Percentiles rank a stretch among this genome's conserved stretches.
phyloP scores from a whole-genome alignment of 345 rosid genomes.

The Eucalyptus cloeziana region DNA sequence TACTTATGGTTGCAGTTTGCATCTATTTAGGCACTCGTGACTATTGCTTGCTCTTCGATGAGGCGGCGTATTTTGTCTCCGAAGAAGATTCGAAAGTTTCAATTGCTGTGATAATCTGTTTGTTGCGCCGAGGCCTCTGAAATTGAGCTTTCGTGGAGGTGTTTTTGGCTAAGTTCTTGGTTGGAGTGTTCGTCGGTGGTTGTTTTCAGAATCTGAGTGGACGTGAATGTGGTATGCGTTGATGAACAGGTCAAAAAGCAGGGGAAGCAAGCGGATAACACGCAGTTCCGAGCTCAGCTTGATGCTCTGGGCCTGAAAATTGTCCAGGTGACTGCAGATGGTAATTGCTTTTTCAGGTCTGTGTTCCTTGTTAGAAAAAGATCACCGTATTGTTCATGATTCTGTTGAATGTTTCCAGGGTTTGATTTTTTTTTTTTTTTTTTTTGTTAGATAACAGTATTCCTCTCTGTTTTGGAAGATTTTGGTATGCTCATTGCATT shows the following conservation, averaged over 20 bases:
- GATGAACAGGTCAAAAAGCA: slow-evolving; percentile 44
- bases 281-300: slow-evolving; percentile 56
- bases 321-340: slow-evolving; percentile 74
- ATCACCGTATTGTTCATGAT: neutral
- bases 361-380: slow-evolving; percentile 6
- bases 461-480: too few species aligned
- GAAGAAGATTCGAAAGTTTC: neutral
- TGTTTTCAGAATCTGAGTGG: neutral
- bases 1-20: rapidly evolving
- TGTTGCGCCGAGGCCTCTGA: neutral
- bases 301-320: slow-evolving; percentile 66
- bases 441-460: too few species aligned
- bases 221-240: neutral
- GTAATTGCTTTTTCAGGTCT: slow-evolving; percentile 97
- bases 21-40: neutral
- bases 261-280: slow-evolving; percentile 55
- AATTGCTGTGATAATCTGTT: rapidly evolving
- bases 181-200: neutral
- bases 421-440: rapidly evolving
- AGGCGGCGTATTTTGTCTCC: neutral
- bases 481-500: too few species aligned
- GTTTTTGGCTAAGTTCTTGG: neutral
- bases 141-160: neutral
- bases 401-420: neutral
- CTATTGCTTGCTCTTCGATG: neutral